These are phyloP conservation scores for Talaromyces ruber DNA, from an alignment of 495 filamentous ascomycete genomes.

Conservation along the genomic window DNA sequence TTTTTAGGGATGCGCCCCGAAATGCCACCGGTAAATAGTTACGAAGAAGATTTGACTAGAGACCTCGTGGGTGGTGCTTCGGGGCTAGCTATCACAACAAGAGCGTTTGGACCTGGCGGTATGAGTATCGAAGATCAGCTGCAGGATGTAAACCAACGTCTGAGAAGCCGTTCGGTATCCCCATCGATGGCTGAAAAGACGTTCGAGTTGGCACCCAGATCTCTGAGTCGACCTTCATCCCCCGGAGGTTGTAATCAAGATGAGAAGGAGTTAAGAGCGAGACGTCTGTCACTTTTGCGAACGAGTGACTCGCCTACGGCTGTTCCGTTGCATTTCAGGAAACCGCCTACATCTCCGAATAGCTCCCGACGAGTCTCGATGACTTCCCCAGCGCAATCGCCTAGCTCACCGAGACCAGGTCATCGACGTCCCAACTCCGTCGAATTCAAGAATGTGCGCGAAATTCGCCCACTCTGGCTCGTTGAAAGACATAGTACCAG, in stretches of 20 bases:
- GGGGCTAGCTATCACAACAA: conserved; percentile 21
- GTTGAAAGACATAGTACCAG: conserved; percentile 36
- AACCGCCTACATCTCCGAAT: conserved; percentile 32
- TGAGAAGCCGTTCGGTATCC: conserved; percentile 29
- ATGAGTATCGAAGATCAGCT: neutral
- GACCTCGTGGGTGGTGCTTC: conserved; percentile 23
- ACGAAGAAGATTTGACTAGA: neutral
- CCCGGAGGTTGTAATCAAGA: conserved; percentile 14
- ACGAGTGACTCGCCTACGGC: conserved; percentile 26
- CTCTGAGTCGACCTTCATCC: conserved; percentile 29
- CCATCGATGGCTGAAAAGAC: conserved; percentile 23
- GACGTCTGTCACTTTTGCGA: conserved; percentile 23
- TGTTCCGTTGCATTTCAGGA: conserved; percentile 41
- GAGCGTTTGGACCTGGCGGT: conserved; percentile 1
- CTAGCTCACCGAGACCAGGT: conserved; percentile 25
- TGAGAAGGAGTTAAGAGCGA: conserved; percentile 12
- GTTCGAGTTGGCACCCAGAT: conserved; percentile 23
- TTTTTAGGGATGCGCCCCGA: conserved; percentile 45
- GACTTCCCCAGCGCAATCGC: conserved; percentile 15
- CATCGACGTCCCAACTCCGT: conserved; percentile 34
- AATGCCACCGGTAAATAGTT: conserved; percentile 23
- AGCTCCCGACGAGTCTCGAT: conserved; percentile 25
- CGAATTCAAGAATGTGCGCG: conserved; percentile 38
- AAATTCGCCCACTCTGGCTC: conserved; percentile 41
- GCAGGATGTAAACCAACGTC: conserved; percentile 15